A percentile compares a stretch with the other conserved stretches of the same genome.
Evolutionary conservation across 306 rosid genomes (phyloP).

Genomic region (Casuarina glauca): DNA sequence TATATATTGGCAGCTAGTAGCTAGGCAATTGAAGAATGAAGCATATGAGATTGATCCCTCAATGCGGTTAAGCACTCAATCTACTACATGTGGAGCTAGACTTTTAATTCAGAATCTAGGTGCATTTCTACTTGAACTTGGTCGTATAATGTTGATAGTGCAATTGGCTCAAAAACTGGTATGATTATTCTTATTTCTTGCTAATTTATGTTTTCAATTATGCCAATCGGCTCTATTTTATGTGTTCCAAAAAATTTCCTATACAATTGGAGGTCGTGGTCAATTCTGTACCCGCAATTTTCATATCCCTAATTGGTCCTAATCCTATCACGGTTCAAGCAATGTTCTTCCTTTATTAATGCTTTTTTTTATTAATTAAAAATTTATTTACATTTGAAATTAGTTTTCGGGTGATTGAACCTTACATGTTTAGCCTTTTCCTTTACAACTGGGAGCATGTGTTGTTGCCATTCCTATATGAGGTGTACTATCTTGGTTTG

Average conservation of each 20-base stretch:
- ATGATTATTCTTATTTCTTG: conserved; percentile 32
- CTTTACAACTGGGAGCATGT: conserved; percentile 71
- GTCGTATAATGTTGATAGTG: conserved; percentile 85
- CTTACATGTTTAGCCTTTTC: conserved; percentile 77
- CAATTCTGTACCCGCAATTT: conserved; percentile 96
- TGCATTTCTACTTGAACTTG: conserved; percentile 91
- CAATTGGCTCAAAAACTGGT: conserved; percentile 90
- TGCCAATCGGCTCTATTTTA: conserved; percentile 11
- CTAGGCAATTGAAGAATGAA: conserved; percentile 80
- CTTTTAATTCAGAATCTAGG: conserved; percentile 74
- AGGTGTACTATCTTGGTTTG: conserved; percentile 66
- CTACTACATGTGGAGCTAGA: conserved; percentile 71
- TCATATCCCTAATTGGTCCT: conserved; percentile 85
- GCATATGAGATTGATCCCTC: conserved; percentile 61
- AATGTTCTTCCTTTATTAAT: conserved; percentile 24
- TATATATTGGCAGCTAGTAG: conserved; percentile 64
- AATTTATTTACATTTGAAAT: conserved; percentile 14
- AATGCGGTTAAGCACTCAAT: conserved; percentile 59
- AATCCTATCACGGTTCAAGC: conserved; percentile 99
- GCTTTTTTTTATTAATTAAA: conserved; percentile 6
- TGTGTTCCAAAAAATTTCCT: conserved; percentile 21
- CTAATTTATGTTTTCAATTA: conserved; percentile 29
- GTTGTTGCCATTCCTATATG: conserved; percentile 78
- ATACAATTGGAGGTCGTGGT: conserved; percentile 91
- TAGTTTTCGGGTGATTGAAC: conserved; percentile 43